Percentiles rank a stretch among this genome's conserved stretches.
phyloP scores from a whole-genome alignment of 2,329 filamentous ascomycete genomes.

The Fusarium armeniacum region DNA sequence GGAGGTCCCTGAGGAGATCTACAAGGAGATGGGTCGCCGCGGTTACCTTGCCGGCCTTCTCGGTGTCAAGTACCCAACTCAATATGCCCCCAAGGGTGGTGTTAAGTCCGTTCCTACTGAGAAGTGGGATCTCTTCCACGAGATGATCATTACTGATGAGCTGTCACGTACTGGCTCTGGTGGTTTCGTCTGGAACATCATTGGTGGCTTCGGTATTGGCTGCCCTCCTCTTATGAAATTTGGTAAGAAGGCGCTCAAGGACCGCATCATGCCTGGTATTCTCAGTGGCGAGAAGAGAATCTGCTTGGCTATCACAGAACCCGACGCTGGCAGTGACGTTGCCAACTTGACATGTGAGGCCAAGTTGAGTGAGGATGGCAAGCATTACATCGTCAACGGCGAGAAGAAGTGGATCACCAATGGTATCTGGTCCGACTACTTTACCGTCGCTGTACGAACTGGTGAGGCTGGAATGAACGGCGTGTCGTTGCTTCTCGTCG shows the following conservation, averaged over 20 bases:
- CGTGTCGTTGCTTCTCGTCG: conserved; percentile 90
- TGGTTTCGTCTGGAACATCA: conserved; percentile 96
- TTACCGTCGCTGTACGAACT: conserved; percentile 95
- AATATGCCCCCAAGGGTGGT: conserved; percentile 75
- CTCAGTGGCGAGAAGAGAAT: conserved; percentile 95
- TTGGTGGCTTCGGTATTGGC: conserved; percentile 97
- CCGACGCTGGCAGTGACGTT: conserved; percentile 93
- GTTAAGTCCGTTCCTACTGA: conserved; percentile 85
- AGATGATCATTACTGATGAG: conserved; percentile 95
- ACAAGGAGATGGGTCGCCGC: conserved; percentile 93
- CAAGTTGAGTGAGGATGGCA: conserved; percentile 93
- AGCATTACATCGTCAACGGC: conserved; percentile 99
- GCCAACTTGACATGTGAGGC: conserved; percentile 96
- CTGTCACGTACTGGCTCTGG: conserved; percentile 89
- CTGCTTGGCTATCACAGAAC: conserved; percentile 97
- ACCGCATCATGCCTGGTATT: conserved; percentile 90
- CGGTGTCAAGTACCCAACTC: conserved; percentile 82
- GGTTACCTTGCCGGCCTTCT: conserved; percentile 95
- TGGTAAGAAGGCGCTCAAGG: conserved; percentile 84
- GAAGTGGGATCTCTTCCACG: conserved; percentile 98
- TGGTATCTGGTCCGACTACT: conserved; percentile 96
- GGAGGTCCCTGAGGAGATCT: conserved; percentile 87
- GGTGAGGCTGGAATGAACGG: conserved; percentile 93
- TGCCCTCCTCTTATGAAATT: conserved; percentile 93
- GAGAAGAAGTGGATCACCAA: conserved; percentile 99